Evolutionary conservation across 306 rosid genomes (phyloP).

Genomic region (Oxytropis ochrocephala): DNA sequence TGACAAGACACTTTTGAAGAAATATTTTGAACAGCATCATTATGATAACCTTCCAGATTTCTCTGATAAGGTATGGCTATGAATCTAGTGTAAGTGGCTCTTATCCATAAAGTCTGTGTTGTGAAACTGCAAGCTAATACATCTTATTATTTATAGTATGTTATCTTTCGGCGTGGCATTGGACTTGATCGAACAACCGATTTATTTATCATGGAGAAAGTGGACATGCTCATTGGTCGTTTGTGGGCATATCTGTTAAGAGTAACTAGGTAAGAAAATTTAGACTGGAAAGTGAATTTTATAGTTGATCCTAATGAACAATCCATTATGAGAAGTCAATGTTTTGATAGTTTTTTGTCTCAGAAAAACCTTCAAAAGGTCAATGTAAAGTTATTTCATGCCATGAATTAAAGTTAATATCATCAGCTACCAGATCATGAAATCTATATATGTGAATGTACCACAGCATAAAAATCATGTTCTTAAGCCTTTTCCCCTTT

Average conservation of each 20-base stretch:
- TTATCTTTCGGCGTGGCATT: constrained; percentile 85
- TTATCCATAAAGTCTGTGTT: background rate
- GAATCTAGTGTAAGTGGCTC: background rate
- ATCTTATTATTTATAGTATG: constrained; percentile 50
- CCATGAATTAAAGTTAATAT: background rate
- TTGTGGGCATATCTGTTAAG: constrained; percentile 69
- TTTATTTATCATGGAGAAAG: constrained; percentile 85
- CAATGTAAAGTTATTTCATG: background rate
- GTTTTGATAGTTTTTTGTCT: constrained; percentile 15
- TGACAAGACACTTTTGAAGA: constrained; percentile 73
- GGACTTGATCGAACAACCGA: constrained; percentile 81
- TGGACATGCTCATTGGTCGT: constrained; percentile 78
- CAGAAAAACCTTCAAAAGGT: background rate
- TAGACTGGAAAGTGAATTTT: background rate
- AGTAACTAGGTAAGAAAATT: constrained; percentile 45
- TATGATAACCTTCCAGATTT: constrained; percentile 66
- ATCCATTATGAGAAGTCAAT: constrained; percentile 7
- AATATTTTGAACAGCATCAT: constrained; percentile 61
- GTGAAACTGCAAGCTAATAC: constrained; percentile 30
- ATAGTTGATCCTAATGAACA: background rate
- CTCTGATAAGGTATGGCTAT: constrained; percentile 66
- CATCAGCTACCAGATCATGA: background rate
- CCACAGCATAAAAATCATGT: background rate
- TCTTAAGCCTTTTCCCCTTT: background rate
- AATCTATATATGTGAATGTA: constrained; percentile 11